Evolutionary conservation across 768 basidiomycete genomes (phyloP), one percentile per base, ranked within the genome.

Genomic region (Artomyces pyxidatus): DNA sequence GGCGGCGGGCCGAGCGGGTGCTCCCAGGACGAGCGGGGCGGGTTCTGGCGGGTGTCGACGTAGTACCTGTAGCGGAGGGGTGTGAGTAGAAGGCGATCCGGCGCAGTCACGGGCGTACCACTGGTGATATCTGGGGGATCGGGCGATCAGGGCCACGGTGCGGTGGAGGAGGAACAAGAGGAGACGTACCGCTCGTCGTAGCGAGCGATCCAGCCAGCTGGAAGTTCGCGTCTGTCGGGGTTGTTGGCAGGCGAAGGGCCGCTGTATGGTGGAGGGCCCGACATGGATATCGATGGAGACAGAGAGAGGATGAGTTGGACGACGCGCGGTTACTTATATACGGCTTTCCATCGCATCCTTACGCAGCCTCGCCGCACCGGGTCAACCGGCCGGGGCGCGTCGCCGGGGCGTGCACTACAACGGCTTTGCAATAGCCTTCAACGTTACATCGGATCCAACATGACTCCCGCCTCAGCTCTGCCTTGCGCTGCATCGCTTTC

Each of bases 121-220:
- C 53, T 79, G 64, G 54, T 72, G 75, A 59, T 86, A 87, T 46
- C 81, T 83, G 59, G 47, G 44, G 25, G 37, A 59, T 50, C 25
- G 37, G 42, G 45, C 49, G 38, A 61, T 70, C 51, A 63, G 58
- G 7, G 16, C 10, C 37, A 57, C 42, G 52, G 44, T 47, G 62
- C 59, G 50, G 45, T 47, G 17, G 9, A 27, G 54, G 65, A 59
- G 55, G n/a, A n/a, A n/a, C n/a, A 37, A 59, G 56, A 58, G 48
- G n/a, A 41, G 51, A 73, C 81, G 42, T 59, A 87, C 87, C 80
- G 81, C 47, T 60, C 41, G 56, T 89, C 85, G 58, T 71, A 88
- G 57, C 85, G 82, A 16, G 74, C 65, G 16, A 77, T 68, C 85
- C 85, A 88, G 32, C 86, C 86, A 1, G 66, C 66, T 9, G 85